These are phyloP conservation scores for Xylariaceae sp. DNA, from an alignment of 2,329 filamentous ascomycete genomes.

Conservation along the genomic window DNA sequence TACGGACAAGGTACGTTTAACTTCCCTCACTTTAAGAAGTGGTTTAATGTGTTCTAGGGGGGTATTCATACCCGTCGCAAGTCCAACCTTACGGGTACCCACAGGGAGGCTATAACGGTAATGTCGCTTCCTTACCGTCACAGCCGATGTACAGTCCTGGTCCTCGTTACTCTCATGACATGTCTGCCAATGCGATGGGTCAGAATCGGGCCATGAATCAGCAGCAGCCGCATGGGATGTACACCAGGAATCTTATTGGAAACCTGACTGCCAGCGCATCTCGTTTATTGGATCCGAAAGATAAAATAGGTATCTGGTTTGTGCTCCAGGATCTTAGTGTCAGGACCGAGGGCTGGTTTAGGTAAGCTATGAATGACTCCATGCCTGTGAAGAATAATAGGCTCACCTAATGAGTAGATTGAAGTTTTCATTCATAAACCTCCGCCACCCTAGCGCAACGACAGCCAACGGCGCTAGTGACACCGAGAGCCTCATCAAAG, in stretches of 20 bases:
- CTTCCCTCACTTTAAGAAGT: too few relatives aligned
- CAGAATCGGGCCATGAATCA: constrained; percentile 33
- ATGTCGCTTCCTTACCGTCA: constrained; percentile 25
- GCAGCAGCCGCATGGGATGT: constrained; percentile 66
- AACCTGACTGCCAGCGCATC: constrained; percentile 87
- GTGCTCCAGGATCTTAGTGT: constrained; percentile 94
- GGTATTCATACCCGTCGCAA: constrained; percentile 28
- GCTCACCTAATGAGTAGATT: constrained; percentile 39
- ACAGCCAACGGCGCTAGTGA: constrained; percentile 35
- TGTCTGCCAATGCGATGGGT: constrained; percentile 35
- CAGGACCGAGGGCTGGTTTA: constrained; percentile 83
- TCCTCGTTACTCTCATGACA: constrained; percentile 33
- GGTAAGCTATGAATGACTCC: constrained; percentile 49
- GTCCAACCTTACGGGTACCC: constrained; percentile 28
- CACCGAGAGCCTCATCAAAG: constrained; percentile 60
- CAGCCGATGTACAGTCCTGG: constrained; percentile 31
- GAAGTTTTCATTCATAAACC: constrained; percentile 76
- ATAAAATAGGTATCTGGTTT: constrained; percentile 91
- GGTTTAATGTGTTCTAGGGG: too few relatives aligned
- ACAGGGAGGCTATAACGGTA: constrained; percentile 26
- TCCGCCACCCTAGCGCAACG: constrained; percentile 51
- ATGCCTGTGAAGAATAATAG: background rate
- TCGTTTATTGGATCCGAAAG: constrained; percentile 70
- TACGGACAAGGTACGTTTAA: constrained; percentile 25
- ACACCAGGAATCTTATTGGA: constrained; percentile 90